phyloP scores from a whole-genome alignment of 1,139 yeast species.

The Yamadazyma buinensis region DNA sequence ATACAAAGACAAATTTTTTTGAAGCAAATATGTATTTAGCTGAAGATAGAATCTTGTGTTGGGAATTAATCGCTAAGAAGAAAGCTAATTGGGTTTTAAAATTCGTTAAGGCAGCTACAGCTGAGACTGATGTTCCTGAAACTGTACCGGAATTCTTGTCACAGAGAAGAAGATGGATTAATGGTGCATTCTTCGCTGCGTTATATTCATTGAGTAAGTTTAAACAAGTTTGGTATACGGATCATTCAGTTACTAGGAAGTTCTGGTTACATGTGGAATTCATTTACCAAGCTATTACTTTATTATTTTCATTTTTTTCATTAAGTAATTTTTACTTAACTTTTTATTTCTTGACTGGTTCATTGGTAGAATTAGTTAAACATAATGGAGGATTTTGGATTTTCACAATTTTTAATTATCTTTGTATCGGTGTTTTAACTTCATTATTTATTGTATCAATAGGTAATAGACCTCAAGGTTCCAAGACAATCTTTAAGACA shows the following conservation, averaged over 20 bases:
- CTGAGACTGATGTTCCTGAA: conserved; percentile 98
- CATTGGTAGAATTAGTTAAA: conserved; percentile 44
- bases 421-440: conserved; percentile 75
- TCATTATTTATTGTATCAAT: conserved; percentile 86
- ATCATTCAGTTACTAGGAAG: conserved; percentile 74
- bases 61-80: conserved; percentile 92
- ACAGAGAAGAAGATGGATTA: conserved; percentile 96
- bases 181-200: conserved; percentile 97
- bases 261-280: conserved; percentile 80
- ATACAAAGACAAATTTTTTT: conserved; percentile 65
- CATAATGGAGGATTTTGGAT: conserved; percentile 70
- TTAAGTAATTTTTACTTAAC: conserved; percentile 87
- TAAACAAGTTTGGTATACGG: conserved; percentile 79
- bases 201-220: conserved; percentile 79
- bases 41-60: conserved; percentile 93
- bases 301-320: conserved; percentile 84
- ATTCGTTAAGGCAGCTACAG: conserved; percentile 89
- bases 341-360: conserved; percentile 89
- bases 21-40: conserved; percentile 97
- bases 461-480: conserved; percentile 95
- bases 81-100: conserved; percentile 89
- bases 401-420: conserved; percentile 79
- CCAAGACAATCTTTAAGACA: conserved; percentile 62
- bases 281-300: conserved; percentile 69
- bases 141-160: conserved; percentile 84